A percentile compares a stretch with the other conserved stretches of the same genome.
phyloP scores from a whole-genome alignment of 495 filamentous ascomycete species.

The Podospora tetraspora region DNA sequence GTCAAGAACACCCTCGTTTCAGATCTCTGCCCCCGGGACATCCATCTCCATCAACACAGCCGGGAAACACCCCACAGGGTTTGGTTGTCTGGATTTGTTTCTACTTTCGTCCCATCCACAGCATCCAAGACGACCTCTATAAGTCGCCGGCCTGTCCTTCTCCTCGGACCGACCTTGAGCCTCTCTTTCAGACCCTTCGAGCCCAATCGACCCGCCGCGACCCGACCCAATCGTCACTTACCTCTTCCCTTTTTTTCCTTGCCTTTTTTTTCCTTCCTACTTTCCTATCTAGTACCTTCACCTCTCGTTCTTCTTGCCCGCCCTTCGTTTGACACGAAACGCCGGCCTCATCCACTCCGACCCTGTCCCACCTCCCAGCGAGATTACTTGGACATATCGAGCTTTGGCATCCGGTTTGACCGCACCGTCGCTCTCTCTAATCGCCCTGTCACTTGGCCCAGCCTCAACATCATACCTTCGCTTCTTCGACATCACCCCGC shows the following conservation, averaged over 20 bases:
- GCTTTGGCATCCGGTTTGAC: not conserved
- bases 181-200: conserved; percentile 27
- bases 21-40: conserved; percentile 29
- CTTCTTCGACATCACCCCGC: conserved; percentile 5
- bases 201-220: conserved; percentile 26
- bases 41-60: conserved; percentile 15
- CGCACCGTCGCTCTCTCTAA: conserved; percentile 16
- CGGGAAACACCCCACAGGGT: conserved; percentile 11
- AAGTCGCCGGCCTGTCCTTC: conserved; percentile 30
- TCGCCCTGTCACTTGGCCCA: conserved; percentile 15
- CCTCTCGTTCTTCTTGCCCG: conserved; percentile 24
- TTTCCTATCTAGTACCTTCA: conserved; percentile 27
- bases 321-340: conserved; percentile 47
- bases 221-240: conserved; percentile 25
- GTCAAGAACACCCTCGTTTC: conserved; percentile 41
- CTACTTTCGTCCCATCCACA: conserved; percentile 19
- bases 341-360: conserved; percentile 7
- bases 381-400: conserved; percentile 12
- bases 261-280: conserved; percentile 20
- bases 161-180: conserved; percentile 22
- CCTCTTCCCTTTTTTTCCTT: conserved; percentile 26
- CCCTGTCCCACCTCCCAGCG: conserved; percentile 9
- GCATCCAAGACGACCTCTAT: conserved; percentile 22
- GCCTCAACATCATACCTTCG: conserved; percentile 3
- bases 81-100: conserved; percentile 18